A percentile compares a stretch with the other conserved stretches of the same genome.
Evolutionary conservation across 345 rosid genomes (phyloP).

Genomic region (Syzygium jambos): DNA sequence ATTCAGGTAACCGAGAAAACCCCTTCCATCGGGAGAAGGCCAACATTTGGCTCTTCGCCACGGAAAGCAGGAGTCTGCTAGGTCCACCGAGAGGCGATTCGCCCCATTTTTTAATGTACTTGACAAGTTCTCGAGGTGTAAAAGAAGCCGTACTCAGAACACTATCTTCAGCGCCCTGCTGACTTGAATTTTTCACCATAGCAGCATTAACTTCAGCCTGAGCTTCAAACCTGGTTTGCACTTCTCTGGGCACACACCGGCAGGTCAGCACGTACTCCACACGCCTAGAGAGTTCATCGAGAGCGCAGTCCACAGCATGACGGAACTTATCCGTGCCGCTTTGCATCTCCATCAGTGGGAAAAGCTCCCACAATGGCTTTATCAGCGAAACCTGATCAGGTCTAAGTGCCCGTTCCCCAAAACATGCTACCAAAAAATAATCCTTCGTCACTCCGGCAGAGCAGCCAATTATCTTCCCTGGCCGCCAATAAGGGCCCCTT

Average conservation of each 20-base stretch:
- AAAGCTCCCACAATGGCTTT: constrained; percentile 55
- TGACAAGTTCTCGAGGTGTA: constrained; percentile 44
- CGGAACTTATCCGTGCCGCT: constrained; percentile 30
- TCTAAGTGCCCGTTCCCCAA: constrained; percentile 68
- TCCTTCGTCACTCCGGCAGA: constrained; percentile 44
- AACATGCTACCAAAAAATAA: constrained; percentile 46
- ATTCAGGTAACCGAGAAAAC: constrained; percentile 40
- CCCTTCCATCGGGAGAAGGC: constrained; percentile 72
- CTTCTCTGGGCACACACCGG: constrained; percentile 47
- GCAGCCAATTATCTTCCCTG: constrained; percentile 63
- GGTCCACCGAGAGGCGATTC: constrained; percentile 18
- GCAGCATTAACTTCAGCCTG: constrained; percentile 60
- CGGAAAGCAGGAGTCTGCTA: constrained; percentile 42
- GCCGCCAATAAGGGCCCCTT: constrained; percentile 96
- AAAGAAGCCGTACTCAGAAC: constrained; percentile 33
- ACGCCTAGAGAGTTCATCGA: constrained; percentile 72
- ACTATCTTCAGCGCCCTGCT: constrained; percentile 38
- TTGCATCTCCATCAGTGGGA: constrained; percentile 57
- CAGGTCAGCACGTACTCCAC: constrained; percentile 68
- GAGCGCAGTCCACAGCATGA: constrained; percentile 55
- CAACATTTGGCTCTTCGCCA: constrained; percentile 39
- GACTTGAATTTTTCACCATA: constrained; percentile 30
- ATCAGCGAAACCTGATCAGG: constrained; percentile 55
- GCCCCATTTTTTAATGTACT: constrained; percentile 37
- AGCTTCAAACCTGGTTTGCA: constrained; percentile 24